Percentiles rank a stretch among this genome's conserved stretches.
These are phyloP conservation scores for Naematelia encephala DNA, from an alignment of 768 basidiomycete genomes.

Conservation along the genomic window DNA sequence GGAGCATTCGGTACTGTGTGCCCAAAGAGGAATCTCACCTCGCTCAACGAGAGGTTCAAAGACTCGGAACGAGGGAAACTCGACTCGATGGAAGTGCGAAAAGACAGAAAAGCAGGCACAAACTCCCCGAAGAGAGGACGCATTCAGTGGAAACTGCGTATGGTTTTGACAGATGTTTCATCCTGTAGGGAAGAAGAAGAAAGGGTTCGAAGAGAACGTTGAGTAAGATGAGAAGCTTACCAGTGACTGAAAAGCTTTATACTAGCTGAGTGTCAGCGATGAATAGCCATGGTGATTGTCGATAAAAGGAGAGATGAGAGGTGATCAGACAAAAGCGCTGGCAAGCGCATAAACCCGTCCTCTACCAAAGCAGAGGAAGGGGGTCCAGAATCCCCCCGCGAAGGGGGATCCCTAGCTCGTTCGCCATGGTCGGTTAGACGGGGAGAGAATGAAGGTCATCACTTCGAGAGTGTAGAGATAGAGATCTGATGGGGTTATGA, in stretches of 20 bases:
- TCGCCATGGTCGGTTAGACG: slow-evolving; percentile 53
- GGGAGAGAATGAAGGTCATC: slow-evolving; percentile 53
- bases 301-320: background rate
- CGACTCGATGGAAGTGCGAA: slow-evolving; percentile 32
- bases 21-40: slow-evolving; percentile 25
- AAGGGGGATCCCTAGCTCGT: slow-evolving; percentile 49
- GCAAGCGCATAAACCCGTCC: slow-evolving; percentile 50
- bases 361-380: slow-evolving; percentile 17
- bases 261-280: slow-evolving; percentile 18
- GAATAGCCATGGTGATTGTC: background rate
- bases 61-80: slow-evolving; percentile 28
- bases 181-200: slow-evolving; percentile 29
- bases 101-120: slow-evolving; percentile 25
- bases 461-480: slow-evolving; percentile 23
- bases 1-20: slow-evolving; percentile 19
- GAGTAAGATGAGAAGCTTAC: background rate
- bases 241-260: background rate
- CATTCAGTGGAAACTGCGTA: slow-evolving; percentile 53
- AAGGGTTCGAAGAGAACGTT: background rate
- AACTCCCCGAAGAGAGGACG: slow-evolving; percentile 49
- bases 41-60: slow-evolving; percentile 45
- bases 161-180: slow-evolving; percentile 51
- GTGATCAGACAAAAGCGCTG: slow-evolving; percentile 52
- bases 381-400: slow-evolving; percentile 48
- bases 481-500: slow-evolving; percentile 2